These are phyloP conservation scores for Rhodotorula glutinis DNA, from an alignment of 1,284 basidiomycete species.

Conservation along the genomic window DNA sequence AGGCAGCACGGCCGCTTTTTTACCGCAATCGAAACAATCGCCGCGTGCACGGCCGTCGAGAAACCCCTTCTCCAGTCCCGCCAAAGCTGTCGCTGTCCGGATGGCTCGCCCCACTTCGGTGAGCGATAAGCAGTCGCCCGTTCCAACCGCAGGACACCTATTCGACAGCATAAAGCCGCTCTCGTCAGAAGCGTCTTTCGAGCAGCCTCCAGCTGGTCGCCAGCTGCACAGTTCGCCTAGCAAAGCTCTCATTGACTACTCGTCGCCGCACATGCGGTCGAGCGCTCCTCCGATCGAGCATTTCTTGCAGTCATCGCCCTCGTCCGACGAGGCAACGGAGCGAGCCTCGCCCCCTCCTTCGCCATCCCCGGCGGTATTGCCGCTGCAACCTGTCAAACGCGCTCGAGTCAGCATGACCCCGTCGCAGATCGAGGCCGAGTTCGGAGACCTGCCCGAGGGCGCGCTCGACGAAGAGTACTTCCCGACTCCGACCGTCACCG, in stretches of 20 bases:
- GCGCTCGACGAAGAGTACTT: conserved; percentile 28
- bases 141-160: not conserved
- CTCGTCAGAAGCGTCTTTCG: not conserved
- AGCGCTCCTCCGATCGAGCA: conserved; percentile 12
- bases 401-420: conserved; percentile 8
- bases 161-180: conserved; percentile 5
- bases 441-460: conserved; percentile 16
- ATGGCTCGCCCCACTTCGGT: conserved; percentile 4
- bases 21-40: not conserved
- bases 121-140: not conserved
- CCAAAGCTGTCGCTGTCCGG: conserved; percentile 21
- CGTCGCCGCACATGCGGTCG: conserved; percentile 1
- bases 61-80: conserved; percentile 33
- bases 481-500: conserved; percentile 34
- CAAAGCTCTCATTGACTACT: not conserved
- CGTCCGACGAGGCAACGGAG: not conserved
- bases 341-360: not conserved
- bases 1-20: no score
- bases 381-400: not conserved
- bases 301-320: conserved; percentile 1
- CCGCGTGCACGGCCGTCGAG: not conserved
- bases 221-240: conserved; percentile 4
- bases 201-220: not conserved
- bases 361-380: no score
- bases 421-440: conserved; percentile 17